phyloP scores from a whole-genome alignment of 163 green algal species.

The Coccomyxa subellipsoidea region DNA sequence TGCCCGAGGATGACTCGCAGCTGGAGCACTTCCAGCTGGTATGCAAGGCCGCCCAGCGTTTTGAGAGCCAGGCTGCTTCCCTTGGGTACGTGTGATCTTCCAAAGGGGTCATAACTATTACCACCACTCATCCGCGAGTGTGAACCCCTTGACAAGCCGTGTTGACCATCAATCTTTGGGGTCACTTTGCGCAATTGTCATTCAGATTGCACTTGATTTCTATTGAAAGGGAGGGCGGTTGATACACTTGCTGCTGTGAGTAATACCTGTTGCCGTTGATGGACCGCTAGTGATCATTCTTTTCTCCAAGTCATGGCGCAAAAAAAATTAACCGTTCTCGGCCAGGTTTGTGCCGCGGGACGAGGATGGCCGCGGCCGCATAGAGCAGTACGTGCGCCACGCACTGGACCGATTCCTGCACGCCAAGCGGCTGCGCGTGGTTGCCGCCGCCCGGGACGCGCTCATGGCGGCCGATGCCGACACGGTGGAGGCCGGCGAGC shows the following conservation, averaged over 20 bases:
- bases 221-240: too few relatives aligned
- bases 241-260: too few relatives aligned
- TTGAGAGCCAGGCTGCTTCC: not conserved
- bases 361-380: not conserved
- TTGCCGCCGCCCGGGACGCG: not conserved
- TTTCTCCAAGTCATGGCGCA: not conserved
- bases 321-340: too few relatives aligned
- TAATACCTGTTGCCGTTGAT: not conserved
- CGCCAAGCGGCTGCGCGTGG: not conserved
- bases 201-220: too few relatives aligned
- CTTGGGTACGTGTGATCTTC: not conserved
- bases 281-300: not conserved
- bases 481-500: not conserved
- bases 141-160: too few relatives aligned
- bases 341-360: slow-evolving; percentile 3
- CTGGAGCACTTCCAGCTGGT: not conserved
- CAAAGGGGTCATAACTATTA: too few relatives aligned
- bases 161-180: too few relatives aligned
- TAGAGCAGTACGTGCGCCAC: not conserved
- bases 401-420: slow-evolving; percentile 2
- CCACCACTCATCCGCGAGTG: too few relatives aligned
- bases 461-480: slow-evolving; percentile 1
- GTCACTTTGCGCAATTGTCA: too few relatives aligned
- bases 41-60: not conserved
- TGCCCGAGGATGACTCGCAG: not conserved